Evolutionary conservation across 176 grass and related monocot species (phyloP).

Genomic region (Paspalum vaginatum): DNA sequence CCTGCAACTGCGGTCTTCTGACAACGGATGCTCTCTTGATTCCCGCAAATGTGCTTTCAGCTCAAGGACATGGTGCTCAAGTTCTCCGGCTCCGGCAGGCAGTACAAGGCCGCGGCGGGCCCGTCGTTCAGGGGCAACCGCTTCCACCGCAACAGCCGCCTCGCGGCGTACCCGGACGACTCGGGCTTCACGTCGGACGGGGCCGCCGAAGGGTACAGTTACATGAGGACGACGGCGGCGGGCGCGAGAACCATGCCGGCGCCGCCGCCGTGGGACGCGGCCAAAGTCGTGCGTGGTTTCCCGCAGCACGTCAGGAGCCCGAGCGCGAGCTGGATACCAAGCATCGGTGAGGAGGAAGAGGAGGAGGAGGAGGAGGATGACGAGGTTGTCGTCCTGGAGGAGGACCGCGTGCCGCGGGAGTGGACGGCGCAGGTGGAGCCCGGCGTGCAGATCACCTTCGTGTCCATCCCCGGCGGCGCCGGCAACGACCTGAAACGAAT

Average conservation of each 20-base stretch:
- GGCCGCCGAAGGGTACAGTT: constrained; percentile 46
- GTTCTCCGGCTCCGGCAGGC: constrained; percentile 78
- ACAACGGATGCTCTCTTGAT: not conserved
- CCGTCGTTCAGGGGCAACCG: constrained; percentile 65
- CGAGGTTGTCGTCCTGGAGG: constrained; percentile 60
- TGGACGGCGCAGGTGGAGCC: constrained; percentile 99
- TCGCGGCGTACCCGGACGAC: constrained; percentile 62
- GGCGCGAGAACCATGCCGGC: constrained; percentile 19
- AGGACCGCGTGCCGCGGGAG: constrained; percentile 75
- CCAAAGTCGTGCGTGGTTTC: constrained; percentile 41
- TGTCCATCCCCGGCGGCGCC: constrained; percentile 81
- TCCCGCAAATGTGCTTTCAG: constrained; percentile 54
- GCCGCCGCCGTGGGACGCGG: constrained; percentile 60
- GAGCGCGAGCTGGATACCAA: constrained; percentile 49
- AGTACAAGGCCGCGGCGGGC: constrained; percentile 68
- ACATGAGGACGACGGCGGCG: constrained; percentile 35
- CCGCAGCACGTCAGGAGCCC: constrained; percentile 53
- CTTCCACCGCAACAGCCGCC: constrained; percentile 56
- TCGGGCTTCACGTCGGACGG: constrained; percentile 60
- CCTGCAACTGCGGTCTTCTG: not conserved
- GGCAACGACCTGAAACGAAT: constrained; percentile 98
- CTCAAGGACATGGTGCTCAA: constrained; percentile 98
- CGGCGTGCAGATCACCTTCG: constrained; percentile 96
- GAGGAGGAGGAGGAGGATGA: constrained; percentile 34
- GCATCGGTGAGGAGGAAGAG: constrained; percentile 34